Evolutionary conservation across 768 basidiomycete genomes (phyloP).

Genomic region (Mycena belliarum): DNA sequence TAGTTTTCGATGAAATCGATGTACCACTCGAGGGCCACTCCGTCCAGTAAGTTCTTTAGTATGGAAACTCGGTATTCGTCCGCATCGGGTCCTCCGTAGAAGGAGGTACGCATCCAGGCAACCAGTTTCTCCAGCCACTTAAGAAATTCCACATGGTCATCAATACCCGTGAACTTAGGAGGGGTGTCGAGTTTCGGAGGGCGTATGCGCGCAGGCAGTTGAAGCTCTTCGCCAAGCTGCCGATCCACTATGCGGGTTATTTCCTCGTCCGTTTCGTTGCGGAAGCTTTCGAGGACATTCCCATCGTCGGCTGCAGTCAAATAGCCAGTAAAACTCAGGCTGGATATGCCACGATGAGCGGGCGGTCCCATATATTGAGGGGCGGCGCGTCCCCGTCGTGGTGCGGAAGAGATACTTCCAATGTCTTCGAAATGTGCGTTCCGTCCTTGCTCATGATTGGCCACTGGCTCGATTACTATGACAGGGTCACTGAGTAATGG

Average conservation of each 20-base stretch:
- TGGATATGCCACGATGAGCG: background rate
- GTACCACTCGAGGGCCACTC: conserved; percentile 1
- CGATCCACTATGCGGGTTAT: background rate
- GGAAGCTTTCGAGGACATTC: background rate
- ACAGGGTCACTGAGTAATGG: no score
- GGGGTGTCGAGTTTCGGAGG: background rate
- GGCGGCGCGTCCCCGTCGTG: background rate
- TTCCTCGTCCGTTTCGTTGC: background rate
- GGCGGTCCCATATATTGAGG: no score
- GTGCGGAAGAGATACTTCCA: background rate
- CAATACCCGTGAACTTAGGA: background rate
- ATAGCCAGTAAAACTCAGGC: background rate
- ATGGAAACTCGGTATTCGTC: background rate
- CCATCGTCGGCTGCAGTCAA: background rate
- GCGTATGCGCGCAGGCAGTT: background rate
- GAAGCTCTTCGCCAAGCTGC: no score
- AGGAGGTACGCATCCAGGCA: background rate
- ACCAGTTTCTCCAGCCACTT: background rate
- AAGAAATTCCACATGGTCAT: background rate
- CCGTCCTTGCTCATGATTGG: background rate
- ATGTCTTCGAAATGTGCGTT: background rate
- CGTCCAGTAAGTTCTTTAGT: background rate
- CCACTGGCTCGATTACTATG: background rate
- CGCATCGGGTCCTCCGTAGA: background rate
- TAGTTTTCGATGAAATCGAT: background rate